Base-by-base conservation (phyloP, 495 filamentous ascomycete genomes). In the Penicillium cosmopolitanum region DNA sequence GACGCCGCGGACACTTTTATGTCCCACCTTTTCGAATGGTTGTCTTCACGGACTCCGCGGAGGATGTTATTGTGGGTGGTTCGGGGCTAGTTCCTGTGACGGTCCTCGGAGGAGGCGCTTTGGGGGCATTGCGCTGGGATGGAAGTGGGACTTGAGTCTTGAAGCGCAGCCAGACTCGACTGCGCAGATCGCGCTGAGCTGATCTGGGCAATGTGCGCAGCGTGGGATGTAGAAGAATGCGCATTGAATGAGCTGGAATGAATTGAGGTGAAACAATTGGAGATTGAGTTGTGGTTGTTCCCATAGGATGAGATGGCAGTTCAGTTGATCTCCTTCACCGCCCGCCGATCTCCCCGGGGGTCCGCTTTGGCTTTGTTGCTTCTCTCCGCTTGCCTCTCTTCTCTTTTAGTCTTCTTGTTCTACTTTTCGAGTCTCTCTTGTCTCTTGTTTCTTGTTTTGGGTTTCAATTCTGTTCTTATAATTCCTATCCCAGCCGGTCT, bases 221-320 rank as follows among this genome's bases (percentile, higher is more conserved):
- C 65, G 73, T 69, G 18, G 74, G 66, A 51, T 71, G 69, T n/a
- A 78, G 53, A 8, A 75, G 57, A 31, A 77, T 64, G n/a, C 66
- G 66, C 74, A 75, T 77, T 47, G 38, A 58, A 46, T n/a, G 31
- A 8, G 28, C 3, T 31, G 28, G 28, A 31, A 7, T 31, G 28
- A 31, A 31, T 31, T 31, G 28, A 31, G 25, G 35, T 11, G 7
- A 38, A 15, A 1, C 10, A 38, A 13, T 38, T 38, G 36, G 36
- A 15, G 36, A n/a, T 23, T 23, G 3, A 4, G 23, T 4, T 23
- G 23, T 23, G 23, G 23, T 4, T 23, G 23, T 23, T 23, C 23
- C 23, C 23, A 23, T 23, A 23, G 23, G 23, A 23, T 3, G 23
- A 23, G 23, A 23, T 23, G 23, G 23, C 23, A 23, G 23, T 23